Evolutionary conservation across 805 yeast species (phyloP).

Genomic region (Komagataella pseudopastoris): DNA sequence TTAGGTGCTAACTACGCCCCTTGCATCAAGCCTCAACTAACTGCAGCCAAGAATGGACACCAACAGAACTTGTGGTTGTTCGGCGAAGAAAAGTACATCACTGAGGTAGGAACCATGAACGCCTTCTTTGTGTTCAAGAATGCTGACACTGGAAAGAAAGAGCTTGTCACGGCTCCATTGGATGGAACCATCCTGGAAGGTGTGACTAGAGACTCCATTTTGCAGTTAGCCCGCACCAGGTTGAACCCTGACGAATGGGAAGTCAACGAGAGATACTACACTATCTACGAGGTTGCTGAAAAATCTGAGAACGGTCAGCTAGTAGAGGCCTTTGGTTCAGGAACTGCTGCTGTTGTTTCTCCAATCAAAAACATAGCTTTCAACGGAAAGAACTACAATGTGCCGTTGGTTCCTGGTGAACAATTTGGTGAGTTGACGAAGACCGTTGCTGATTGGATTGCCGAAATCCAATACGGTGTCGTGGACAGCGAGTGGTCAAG

Average conservation of each 20-base stretch:
- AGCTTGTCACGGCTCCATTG: conserved; percentile 88
- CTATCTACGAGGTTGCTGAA: conserved; percentile 70
- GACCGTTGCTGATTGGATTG: conserved; percentile 73
- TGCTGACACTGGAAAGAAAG: conserved; percentile 68
- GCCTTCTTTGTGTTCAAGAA: conserved; percentile 78
- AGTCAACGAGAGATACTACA: conserved; percentile 69
- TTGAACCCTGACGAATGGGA: conserved; percentile 71
- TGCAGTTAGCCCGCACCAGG: conserved; percentile 63
- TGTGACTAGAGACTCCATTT: conserved; percentile 85
- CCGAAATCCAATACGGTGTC: conserved; percentile 81
- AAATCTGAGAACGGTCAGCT: conserved; percentile 70
- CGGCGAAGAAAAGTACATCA: conserved; percentile 75
- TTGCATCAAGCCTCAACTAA: conserved; percentile 77
- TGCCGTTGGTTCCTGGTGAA: conserved; percentile 73
- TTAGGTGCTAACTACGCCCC: conserved; percentile 98
- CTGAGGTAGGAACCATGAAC: conserved; percentile 98
- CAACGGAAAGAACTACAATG: conserved; percentile 55
- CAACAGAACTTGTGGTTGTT: conserved; percentile 96
- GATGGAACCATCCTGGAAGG: conserved; percentile 97
- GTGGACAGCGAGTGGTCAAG: conserved; percentile 48
- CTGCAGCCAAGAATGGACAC: conserved; percentile 85
- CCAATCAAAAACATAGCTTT: conserved; percentile 85
- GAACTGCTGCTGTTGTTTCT: conserved; percentile 95
- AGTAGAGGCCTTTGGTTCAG: conserved; percentile 92
- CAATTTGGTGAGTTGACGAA: conserved; percentile 71